Evolutionary conservation across 495 filamentous ascomycete genomes (phyloP).

Genomic region (Halenospora varia): DNA sequence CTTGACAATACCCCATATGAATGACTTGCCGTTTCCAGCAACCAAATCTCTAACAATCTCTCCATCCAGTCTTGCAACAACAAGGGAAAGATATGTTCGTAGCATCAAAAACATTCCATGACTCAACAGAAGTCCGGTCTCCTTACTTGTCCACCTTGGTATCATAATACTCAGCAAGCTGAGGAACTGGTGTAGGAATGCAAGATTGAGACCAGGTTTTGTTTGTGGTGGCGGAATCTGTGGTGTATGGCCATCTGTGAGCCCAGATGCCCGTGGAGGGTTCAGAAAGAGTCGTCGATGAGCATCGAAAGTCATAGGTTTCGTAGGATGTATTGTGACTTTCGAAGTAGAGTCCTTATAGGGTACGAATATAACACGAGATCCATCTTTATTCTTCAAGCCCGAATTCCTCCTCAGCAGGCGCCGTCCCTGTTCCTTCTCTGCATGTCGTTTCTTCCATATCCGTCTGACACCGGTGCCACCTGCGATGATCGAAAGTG

Average conservation of each 20-base stretch:
- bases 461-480: constrained; percentile 72
- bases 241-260: constrained; percentile 57
- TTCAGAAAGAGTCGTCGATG: constrained; percentile 92
- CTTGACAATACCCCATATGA: constrained; percentile 86
- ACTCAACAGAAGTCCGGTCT: constrained; percentile 81
- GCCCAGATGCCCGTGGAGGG: constrained; percentile 72
- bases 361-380: constrained; percentile 88
- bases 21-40: constrained; percentile 83
- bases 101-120: constrained; percentile 86
- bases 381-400: constrained; percentile 87
- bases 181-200: constrained; percentile 97
- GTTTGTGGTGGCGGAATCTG: constrained; percentile 81
- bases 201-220: constrained; percentile 92
- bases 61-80: constrained; percentile 90
- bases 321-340: constrained; percentile 90
- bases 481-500: constrained; percentile 68
- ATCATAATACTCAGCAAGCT: constrained; percentile 97
- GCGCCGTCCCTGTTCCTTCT: constrained; percentile 72
- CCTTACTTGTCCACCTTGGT: constrained; percentile 90
- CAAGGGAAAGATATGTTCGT: constrained; percentile 88
- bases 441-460: constrained; percentile 64
- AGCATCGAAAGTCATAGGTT: constrained; percentile 90
- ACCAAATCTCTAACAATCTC: constrained; percentile 96
- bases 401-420: constrained; percentile 90
- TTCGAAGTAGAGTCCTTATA: constrained; percentile 84